Evolutionary conservation across 2,329 filamentous ascomycete species (phyloP).

Genomic region (Alternaria sp.): DNA sequence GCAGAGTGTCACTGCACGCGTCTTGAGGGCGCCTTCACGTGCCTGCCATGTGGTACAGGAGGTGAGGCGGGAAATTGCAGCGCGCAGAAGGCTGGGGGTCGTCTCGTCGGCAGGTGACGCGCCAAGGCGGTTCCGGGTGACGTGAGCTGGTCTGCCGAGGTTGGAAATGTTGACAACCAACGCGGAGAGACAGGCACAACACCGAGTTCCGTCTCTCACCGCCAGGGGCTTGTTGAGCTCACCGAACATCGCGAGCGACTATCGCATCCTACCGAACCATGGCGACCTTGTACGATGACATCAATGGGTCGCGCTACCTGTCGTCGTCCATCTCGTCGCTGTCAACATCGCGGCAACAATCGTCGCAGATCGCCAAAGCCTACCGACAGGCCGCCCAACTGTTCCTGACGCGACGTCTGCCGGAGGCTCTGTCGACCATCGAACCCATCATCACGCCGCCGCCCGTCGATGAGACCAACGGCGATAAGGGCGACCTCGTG

Average conservation of each 20-base stretch:
- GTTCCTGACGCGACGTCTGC: constrained; percentile 90
- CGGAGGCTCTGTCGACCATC: constrained; percentile 86
- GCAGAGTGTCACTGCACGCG: not conserved
- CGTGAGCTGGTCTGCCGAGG: constrained; percentile 24
- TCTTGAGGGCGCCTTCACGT: constrained; percentile 1
- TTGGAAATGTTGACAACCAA: constrained; percentile 28
- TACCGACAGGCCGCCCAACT: constrained; percentile 95
- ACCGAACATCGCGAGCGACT: not conserved
- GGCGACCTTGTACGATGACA: constrained; percentile 59
- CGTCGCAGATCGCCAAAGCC: constrained; percentile 83
- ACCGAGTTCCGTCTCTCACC: constrained; percentile 17
- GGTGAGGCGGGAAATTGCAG: constrained; percentile 7
- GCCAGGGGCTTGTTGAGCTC: constrained; percentile 19
- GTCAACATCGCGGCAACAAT: constrained; percentile 69
- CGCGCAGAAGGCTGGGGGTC: not conserved
- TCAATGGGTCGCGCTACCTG: constrained; percentile 65
- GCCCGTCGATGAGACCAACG: constrained; percentile 35
- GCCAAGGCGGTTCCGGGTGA: constrained; percentile 24
- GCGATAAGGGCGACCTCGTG: constrained; percentile 32
- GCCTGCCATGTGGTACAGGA: not conserved
- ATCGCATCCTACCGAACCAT: constrained; percentile 31
- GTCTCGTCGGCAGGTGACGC: constrained; percentile 15
- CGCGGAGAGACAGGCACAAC: constrained; percentile 21
- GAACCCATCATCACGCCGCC: constrained; percentile 78
- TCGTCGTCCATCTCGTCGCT: constrained; percentile 76